phyloP scores from a whole-genome alignment of 192 early-diverging fungal species.

The Podila clonocystis region DNA sequence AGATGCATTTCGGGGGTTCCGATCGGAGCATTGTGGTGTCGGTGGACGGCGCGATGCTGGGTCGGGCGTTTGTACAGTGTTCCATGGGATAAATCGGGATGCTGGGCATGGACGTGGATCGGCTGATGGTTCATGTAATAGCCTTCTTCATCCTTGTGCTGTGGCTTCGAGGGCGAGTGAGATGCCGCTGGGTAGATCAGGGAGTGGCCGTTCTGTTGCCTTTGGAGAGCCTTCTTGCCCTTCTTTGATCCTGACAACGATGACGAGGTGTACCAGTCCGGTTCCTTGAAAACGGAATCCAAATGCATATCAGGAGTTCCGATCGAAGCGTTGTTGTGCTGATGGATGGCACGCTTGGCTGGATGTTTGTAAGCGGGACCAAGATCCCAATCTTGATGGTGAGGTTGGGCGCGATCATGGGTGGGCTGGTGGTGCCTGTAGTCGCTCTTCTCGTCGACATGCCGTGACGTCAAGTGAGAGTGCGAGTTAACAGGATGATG shows the following conservation, averaged over 20 bases:
- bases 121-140: neutral
- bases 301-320: neutral
- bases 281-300: neutral
- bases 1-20: too few species aligned
- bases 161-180: too few species aligned
- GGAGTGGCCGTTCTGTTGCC: too few species aligned
- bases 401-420: neutral
- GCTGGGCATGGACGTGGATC: neutral
- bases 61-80: too few species aligned
- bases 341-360: neutral
- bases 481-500: neutral
- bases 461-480: neutral
- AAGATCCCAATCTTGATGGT: neutral
- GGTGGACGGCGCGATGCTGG: too few species aligned
- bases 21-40: neutral
- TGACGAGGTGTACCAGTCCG: neutral
- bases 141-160: too few species aligned
- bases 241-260: neutral
- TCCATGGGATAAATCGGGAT: neutral
- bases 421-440: neutral
- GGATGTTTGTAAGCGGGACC: neutral
- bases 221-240: too few species aligned
- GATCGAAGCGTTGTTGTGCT: neutral
- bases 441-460: neutral
- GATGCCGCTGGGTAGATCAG: too few species aligned